A percentile compares a stretch with the other conserved stretches of the same genome.
These are phyloP conservation scores for Citrus trifoliata DNA, from an alignment of 345 rosid species.

Conservation along the genomic window DNA sequence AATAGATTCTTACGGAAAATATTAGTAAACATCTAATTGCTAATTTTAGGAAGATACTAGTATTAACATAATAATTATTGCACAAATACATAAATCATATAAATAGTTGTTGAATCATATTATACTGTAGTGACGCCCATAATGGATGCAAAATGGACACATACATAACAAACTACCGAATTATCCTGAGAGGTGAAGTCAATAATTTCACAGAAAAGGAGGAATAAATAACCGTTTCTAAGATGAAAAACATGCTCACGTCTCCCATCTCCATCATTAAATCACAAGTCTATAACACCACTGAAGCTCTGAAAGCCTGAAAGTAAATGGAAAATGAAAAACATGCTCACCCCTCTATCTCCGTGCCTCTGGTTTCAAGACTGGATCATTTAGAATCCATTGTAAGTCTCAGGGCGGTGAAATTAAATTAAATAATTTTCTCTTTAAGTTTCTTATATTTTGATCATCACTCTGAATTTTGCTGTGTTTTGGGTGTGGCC, in stretches of 20 bases:
- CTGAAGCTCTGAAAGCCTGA: neutral
- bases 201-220: neutral
- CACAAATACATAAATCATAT: too few species aligned
- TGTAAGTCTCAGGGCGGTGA: constrained; percentile 29
- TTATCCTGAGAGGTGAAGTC: neutral
- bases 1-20: too few species aligned
- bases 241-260: constrained; percentile 32
- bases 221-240: constrained; percentile 28
- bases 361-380: constrained; percentile 55
- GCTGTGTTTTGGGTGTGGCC: neutral
- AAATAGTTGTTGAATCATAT: too few species aligned
- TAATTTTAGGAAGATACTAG: too few species aligned
- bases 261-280: constrained; percentile 24
- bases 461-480: neutral
- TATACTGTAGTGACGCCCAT: too few species aligned
- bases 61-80: too few species aligned
- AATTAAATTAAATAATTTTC: too few species aligned
- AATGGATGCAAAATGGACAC: neutral
- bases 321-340: constrained; percentile 44
- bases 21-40: too few species aligned
- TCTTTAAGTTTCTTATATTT: neutral
- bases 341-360: constrained; percentile 33
- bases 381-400: constrained; percentile 74
- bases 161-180: too few species aligned
- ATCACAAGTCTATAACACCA: neutral